Conservation (phyloP, 768 basidiomycete genomes). For the Cystofilobasidium capitatum region DNA sequence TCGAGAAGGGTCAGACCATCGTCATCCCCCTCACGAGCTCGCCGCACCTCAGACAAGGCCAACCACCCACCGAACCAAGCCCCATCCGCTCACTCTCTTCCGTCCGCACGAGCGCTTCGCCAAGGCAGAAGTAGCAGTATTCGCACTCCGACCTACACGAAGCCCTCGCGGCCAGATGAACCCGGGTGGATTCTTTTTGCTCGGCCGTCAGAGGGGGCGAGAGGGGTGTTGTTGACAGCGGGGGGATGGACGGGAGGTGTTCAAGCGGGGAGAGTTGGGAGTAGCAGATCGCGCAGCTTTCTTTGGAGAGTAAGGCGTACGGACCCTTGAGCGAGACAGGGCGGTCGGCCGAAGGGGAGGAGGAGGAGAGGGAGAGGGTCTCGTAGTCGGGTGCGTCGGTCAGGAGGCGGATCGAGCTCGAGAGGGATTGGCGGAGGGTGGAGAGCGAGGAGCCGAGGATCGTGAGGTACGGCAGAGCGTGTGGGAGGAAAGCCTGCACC, state of each 20-base stretch:
- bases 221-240: conserved; percentile 43
- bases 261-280: conserved; percentile 47
- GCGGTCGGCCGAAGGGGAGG: conserved; percentile 6
- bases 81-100: neutral
- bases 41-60: conserved; percentile 13
- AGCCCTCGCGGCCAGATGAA: conserved; percentile 56
- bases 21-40: neutral
- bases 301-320: conserved; percentile 5
- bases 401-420: conserved; percentile 32
- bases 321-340: conserved; percentile 16
- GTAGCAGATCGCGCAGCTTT: conserved; percentile 69
- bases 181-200: conserved; percentile 60
- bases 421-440: conserved; percentile 37
- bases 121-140: conserved; percentile 90
- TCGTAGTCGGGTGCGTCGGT: too few species aligned
- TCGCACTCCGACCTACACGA: conserved; percentile 61
- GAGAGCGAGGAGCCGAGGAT: conserved; percentile 37
- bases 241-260: conserved; percentile 25
- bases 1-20: too few species aligned
- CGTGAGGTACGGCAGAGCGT: conserved; percentile 73
- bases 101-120: conserved; percentile 60
- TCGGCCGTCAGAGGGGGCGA: conserved; percentile 21
- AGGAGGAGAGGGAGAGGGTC: neutral
- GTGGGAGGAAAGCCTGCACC: conserved; percentile 81
- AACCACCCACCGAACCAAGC: neutral